Evolutionary conservation across 495 filamentous ascomycete species (phyloP).

Genomic region (Aspergillus ellipticus): DNA sequence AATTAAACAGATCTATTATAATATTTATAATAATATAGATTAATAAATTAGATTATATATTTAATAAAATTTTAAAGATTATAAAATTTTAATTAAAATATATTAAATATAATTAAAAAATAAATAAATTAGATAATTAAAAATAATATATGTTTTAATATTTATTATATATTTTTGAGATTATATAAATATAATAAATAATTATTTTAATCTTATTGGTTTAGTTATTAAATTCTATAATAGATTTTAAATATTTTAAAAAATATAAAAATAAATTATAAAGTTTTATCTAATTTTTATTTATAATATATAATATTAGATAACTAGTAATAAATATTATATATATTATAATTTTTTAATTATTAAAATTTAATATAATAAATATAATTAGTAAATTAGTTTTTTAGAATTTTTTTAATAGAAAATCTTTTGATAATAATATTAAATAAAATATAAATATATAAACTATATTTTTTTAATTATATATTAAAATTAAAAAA

Average conservation of each 20-base stretch:
- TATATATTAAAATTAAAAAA: too few relatives aligned
- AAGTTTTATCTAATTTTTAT: not conserved
- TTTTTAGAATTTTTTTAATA: not conserved
- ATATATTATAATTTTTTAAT: not conserved
- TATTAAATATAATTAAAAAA: not conserved
- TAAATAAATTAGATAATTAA: not conserved
- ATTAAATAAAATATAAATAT: not conserved
- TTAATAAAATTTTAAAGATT: not conserved
- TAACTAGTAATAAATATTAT: not conserved
- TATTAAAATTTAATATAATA: not conserved
- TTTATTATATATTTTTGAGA: not conserved
- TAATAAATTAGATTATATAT: not conserved
- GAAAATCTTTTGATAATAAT: not conserved
- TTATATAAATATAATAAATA: not conserved
- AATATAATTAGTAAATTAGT: not conserved
- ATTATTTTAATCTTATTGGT: not conserved
- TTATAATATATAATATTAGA: not conserved
- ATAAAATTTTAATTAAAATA: not conserved
- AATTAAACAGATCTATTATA: constrained; percentile 1
- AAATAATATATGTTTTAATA: not conserved
- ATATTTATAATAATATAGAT: not conserved
- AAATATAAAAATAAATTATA: not conserved
- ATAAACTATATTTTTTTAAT: too few relatives aligned
- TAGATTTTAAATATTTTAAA: not conserved
- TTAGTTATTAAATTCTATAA: not conserved